Evolutionary conservation across 2,329 filamentous ascomycete species (phyloP).

Genomic region (Leptographium procerum): DNA sequence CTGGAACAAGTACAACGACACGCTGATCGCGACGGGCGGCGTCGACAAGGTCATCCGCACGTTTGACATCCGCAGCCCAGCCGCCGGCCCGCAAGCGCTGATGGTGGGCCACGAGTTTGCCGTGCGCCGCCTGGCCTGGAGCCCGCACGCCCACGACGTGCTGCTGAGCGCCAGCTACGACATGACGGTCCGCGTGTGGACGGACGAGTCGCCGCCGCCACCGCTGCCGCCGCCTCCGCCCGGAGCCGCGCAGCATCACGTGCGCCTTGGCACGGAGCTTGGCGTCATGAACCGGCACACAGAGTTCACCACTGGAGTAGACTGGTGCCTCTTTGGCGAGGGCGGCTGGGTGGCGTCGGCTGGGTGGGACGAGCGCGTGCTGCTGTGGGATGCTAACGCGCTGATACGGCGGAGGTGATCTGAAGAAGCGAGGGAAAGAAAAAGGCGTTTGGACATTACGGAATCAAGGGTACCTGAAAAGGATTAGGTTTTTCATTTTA

Average conservation of each 20-base stretch:
- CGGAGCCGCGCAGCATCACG: slow-evolving; percentile 15
- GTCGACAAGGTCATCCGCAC: slow-evolving; percentile 81
- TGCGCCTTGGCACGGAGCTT: slow-evolving; percentile 54
- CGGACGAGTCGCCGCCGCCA: slow-evolving; percentile 48
- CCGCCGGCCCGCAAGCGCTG: slow-evolving; percentile 58
- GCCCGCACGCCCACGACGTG: slow-evolving; percentile 82
- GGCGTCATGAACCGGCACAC: slow-evolving; percentile 88
- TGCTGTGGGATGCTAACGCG: slow-evolving; percentile 79
- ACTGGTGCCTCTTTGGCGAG: slow-evolving; percentile 94
- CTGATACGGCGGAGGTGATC: slow-evolving; percentile 19
- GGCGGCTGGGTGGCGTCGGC: slow-evolving; percentile 93
- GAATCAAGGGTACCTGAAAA: neutral
- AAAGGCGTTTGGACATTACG: neutral
- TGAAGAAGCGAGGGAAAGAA: neutral
- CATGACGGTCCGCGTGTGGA: slow-evolving; percentile 95
- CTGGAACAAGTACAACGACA: slow-evolving; percentile 95
- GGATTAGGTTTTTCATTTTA: neutral
- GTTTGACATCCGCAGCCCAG: slow-evolving; percentile 76
- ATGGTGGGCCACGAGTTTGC: slow-evolving; percentile 87
- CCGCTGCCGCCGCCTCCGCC: slow-evolving; percentile 18
- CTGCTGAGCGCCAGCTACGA: slow-evolving; percentile 88
- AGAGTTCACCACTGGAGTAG: slow-evolving; percentile 90
- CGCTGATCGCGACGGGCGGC: slow-evolving; percentile 74
- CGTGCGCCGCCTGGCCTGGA: slow-evolving; percentile 77
- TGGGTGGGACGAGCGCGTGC: slow-evolving; percentile 84